phyloP scores from a whole-genome alignment of 441 rosid species.

The Jatropha multifida region DNA sequence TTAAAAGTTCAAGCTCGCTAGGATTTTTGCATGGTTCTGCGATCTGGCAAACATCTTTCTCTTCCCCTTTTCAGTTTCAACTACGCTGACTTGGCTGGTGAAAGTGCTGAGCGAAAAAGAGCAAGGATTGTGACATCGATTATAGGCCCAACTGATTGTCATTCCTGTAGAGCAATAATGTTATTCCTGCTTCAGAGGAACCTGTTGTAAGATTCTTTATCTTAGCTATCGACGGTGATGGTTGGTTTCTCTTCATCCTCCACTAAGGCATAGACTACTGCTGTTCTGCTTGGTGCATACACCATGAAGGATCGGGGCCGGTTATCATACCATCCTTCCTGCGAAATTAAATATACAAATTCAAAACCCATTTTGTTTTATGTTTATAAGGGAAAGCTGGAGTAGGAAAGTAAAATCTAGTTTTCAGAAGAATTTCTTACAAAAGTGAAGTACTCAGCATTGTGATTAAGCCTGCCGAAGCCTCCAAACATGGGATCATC shows the following conservation, averaged over 20 bases:
- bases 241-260: constrained; percentile 35
- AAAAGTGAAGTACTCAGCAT: constrained; percentile 65
- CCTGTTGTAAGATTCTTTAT: not conserved
- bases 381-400: not conserved
- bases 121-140: not conserved
- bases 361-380: not conserved
- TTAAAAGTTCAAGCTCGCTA: constrained; percentile 4
- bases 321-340: constrained; percentile 78
- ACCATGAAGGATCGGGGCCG: constrained; percentile 77
- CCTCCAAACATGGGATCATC: constrained; percentile 83
- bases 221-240: constrained; percentile 4
- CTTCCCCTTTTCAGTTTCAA: not conserved
- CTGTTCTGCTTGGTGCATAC: constrained; percentile 87
- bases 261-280: constrained; percentile 76
- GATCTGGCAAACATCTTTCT: not conserved
- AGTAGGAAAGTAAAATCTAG: not conserved
- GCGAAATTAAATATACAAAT: constrained; percentile 24
- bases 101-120: not conserved
- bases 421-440: constrained; percentile 44
- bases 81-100: not conserved
- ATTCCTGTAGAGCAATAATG: constrained; percentile 1
- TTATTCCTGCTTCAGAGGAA: constrained; percentile 2
- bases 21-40: constrained; percentile 10
- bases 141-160: not conserved
- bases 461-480: constrained; percentile 55